These are phyloP conservation scores for Pythium dissimile DNA, from an alignment of 352 stramenopile genomes.

Conservation along the genomic window DNA sequence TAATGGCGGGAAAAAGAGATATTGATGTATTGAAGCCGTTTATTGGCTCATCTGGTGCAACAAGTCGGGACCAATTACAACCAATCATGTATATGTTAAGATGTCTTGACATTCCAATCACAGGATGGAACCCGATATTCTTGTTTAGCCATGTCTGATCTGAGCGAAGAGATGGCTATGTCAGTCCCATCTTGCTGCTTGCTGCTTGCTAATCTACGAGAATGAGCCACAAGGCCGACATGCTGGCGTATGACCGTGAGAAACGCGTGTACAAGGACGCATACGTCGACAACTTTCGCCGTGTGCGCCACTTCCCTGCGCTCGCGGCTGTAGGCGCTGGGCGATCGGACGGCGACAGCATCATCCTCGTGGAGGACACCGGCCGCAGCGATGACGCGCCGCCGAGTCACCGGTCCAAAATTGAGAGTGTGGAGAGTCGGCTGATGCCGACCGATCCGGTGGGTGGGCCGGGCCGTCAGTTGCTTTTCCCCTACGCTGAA, in stretches of 20 bases:
- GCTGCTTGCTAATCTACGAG: too few relatives aligned
- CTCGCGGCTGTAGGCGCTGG: constrained; percentile 49
- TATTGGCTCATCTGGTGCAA: constrained; percentile 10
- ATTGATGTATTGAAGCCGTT: not conserved
- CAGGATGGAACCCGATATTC: not conserved
- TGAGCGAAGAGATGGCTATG: not conserved
- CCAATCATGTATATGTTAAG: constrained; percentile 2
- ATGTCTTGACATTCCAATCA: constrained; percentile 8
- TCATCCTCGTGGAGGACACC: constrained; percentile 63
- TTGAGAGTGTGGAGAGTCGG: constrained; percentile 44
- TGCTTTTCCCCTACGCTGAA: too few relatives aligned
- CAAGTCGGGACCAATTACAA: not conserved
- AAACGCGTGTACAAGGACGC: constrained; percentile 78
- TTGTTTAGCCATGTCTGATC: not conserved
- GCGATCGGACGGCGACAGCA: constrained; percentile 46
- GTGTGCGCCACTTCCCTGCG: constrained; percentile 71
- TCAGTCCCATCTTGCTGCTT: not conserved
- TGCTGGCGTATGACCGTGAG: constrained; percentile 63
- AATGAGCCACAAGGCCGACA: constrained; percentile 46
- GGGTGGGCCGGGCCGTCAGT: not conserved
- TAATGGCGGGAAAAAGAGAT: too few relatives aligned
- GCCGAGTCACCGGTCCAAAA: constrained; percentile 8
- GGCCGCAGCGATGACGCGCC: not conserved
- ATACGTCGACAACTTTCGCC: constrained; percentile 66
- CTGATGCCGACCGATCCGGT: constrained; percentile 55